A percentile compares a stretch with the other conserved stretches of the same genome.
Conservation (phyloP, 2,329 filamentous ascomycete genomes). For the Aspergillus quadrilineatus region DNA sequence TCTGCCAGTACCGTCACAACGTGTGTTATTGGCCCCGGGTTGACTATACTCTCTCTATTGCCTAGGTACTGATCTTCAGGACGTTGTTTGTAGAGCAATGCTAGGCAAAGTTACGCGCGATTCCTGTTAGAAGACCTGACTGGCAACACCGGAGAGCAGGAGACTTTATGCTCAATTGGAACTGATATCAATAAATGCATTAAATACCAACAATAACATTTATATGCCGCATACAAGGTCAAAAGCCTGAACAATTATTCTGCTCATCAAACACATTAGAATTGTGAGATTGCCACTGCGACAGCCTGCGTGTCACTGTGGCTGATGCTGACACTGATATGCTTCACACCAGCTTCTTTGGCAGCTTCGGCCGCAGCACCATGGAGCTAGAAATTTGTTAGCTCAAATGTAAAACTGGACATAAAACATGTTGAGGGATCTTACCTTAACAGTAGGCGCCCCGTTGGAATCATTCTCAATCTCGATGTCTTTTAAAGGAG, state of each 20-base stretch:
- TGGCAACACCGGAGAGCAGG: neutral
- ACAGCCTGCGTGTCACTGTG: conserved; percentile 94
- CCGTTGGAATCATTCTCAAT: conserved; percentile 78
- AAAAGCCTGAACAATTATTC: conserved; percentile 7
- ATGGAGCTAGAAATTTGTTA: conserved; percentile 65
- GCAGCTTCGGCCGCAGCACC: conserved; percentile 81
- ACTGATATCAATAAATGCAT: neutral
- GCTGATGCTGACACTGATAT: conserved; percentile 89
- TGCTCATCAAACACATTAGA: conserved; percentile 46
- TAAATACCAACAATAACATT: conserved; percentile 18
- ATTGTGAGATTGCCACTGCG: conserved; percentile 83
- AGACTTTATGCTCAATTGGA: neutral
- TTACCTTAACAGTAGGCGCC: conserved; percentile 80
- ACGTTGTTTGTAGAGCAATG: no score
- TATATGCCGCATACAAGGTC: conserved; percentile 9
- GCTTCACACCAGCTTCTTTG: conserved; percentile 82
- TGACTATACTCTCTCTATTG: no score
- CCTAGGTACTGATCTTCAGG: no score
- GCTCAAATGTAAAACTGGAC: conserved; percentile 16
- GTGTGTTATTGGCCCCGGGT: no score
- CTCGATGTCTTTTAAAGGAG: conserved; percentile 91
- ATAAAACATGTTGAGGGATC: conserved; percentile 35
- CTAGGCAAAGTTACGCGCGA: no score
- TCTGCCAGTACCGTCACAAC: no score
- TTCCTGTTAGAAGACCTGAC: no score